These are phyloP conservation scores for Striga asiatica DNA, from an alignment of 257 asterid genomes.

Conservation along the genomic window DNA sequence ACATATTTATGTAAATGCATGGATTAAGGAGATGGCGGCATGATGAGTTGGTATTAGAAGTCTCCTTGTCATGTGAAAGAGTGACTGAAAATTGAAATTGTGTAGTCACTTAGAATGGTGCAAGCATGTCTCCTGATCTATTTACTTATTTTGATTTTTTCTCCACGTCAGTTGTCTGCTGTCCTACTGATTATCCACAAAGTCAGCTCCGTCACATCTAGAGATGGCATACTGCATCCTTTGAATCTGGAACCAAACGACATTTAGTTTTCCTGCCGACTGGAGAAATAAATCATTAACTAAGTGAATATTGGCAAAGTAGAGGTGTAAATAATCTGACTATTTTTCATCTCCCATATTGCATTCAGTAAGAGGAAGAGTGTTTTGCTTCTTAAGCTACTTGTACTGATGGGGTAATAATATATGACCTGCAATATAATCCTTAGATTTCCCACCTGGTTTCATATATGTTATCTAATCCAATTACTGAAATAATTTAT, in stretches of 20 bases:
- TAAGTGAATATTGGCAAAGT: background rate
- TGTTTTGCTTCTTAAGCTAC: slow-evolving; percentile 5
- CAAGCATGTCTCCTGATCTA: background rate
- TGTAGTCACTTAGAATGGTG: background rate
- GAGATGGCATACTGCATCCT: background rate
- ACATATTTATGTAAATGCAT: background rate
- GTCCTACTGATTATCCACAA: background rate
- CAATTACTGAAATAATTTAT: background rate
- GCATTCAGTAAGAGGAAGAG: background rate
- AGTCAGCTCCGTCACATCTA: background rate
- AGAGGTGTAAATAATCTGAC: background rate
- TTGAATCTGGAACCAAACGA: background rate
- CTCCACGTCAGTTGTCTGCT: background rate
- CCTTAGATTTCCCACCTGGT: background rate
- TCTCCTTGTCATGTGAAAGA: background rate
- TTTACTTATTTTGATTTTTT: background rate
- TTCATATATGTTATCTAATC: background rate
- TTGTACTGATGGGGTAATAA: background rate
- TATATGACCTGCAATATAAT: background rate
- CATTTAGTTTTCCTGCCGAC: no score
- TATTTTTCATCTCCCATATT: background rate
- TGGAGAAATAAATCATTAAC: background rate
- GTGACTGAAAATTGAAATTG: background rate
- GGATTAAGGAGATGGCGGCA: slow-evolving; percentile 5
- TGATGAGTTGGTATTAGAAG: background rate